Evolutionary conservation across 768 basidiomycete species (phyloP), one percentile per base, ranked within the genome.

Genomic region (Suillus hirtellus): DNA sequence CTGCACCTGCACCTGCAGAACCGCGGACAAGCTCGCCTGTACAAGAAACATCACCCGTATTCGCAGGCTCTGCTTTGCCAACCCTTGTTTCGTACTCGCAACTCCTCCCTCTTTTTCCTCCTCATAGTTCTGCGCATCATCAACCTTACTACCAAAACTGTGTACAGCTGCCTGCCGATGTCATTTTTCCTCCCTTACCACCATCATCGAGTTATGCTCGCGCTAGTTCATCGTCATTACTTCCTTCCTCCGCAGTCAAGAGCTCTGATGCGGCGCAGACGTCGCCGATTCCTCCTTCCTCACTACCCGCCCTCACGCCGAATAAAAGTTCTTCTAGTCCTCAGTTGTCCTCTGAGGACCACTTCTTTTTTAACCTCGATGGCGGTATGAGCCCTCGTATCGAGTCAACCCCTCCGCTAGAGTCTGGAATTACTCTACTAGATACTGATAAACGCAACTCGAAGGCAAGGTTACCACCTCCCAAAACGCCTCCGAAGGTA

Each of bases 161-260:
- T 63, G 63, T 83, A 17, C 82, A 83, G 60, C 69, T 81, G 5
- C 81, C 87, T 6, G 80, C 86, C 9, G 90, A 89, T 38, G 80
- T 90, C 37, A 85, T 92, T 40, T 92, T 92, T 73, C 90, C 90
- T 58, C 88, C 89, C 1, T 75, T 92, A 3, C 90, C 90, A 17
- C 76, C 86, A 6, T 77, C 80, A 3, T 79, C 81, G 19, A 77
- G 76, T 37, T 79, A 77, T 60, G 80, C 75, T 60, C 76, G 73
- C 1, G 61, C 74, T 4, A 63, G 49, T 6, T 12, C 38, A 14
- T 63, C 69, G 12, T 67, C 70, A 61, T 67, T 72, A 4, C 71
- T 69, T 10, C 68, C 71, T 44, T 69, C 68, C 9, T 69, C 73
- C 5, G 69, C 66, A 8, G 40, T 56, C 34, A 76, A 72, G 62